A percentile compares a stretch with the other conserved stretches of the same genome.
phyloP scores from a whole-genome alignment of 75 land plant genomes.

The Pseudotsuga menziesii region DNA sequence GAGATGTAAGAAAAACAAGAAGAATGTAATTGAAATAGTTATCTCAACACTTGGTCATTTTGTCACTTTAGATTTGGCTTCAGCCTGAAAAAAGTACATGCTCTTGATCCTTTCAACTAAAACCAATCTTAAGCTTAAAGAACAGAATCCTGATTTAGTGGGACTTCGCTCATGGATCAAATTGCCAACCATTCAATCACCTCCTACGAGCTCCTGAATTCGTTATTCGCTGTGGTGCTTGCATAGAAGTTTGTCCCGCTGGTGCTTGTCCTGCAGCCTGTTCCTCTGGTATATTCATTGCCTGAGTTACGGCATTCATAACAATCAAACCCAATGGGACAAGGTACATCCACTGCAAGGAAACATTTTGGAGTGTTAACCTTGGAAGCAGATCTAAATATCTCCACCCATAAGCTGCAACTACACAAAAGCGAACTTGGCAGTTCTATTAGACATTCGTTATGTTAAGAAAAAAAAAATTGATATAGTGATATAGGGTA shows the following conservation, averaged over 20 bases:
- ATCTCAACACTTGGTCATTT: too few species aligned
- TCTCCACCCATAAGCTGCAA: background rate
- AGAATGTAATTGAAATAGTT: too few species aligned
- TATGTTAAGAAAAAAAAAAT: background rate
- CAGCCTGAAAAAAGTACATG: too few species aligned
- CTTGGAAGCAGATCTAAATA: background rate
- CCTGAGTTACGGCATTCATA: conserved; percentile 90
- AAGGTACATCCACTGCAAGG: conserved; percentile 92
- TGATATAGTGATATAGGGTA: background rate
- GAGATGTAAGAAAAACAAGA: too few species aligned
- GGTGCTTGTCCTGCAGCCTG: conserved; percentile 35
- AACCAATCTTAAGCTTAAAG: too few species aligned
- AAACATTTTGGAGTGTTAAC: conserved; percentile 5
- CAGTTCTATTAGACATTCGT: background rate
- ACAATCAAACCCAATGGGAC: conserved; percentile 83
- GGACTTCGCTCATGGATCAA: too few species aligned
- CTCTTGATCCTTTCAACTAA: too few species aligned
- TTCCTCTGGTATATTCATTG: conserved; percentile 82
- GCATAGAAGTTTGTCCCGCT: conserved; percentile 17
- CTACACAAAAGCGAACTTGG: background rate
- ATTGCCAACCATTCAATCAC: conserved; percentile 14
- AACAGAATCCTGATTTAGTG: too few species aligned
- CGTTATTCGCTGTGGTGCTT: conserved; percentile 20
- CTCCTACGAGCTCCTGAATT: conserved; percentile 48
- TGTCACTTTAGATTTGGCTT: too few species aligned